Conservation (phyloP, 768 basidiomycete species). For the Hericium coralloides region DNA sequence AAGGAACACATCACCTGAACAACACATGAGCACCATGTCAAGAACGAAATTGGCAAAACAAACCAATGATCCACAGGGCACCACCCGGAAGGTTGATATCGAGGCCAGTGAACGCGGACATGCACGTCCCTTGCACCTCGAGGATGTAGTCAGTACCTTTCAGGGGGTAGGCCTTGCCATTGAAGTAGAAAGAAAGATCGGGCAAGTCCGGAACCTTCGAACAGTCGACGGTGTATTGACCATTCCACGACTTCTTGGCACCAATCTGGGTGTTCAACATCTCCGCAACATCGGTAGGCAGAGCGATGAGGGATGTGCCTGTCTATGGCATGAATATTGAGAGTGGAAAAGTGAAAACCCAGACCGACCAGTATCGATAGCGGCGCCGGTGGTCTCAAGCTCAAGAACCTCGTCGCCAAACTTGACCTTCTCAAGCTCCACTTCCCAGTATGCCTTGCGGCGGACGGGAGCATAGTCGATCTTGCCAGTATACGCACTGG, state of each 20-base stretch:
- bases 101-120: slow-evolving; percentile 87
- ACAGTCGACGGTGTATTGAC: slow-evolving; percentile 91
- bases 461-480: slow-evolving; percentile 85
- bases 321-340: neutral
- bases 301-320: slow-evolving; percentile 91
- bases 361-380: slow-evolving; percentile 75
- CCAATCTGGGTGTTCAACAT: slow-evolving; percentile 96
- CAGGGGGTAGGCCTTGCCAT: slow-evolving; percentile 70
- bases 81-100: slow-evolving; percentile 81
- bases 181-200: slow-evolving; percentile 75
- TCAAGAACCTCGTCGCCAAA: slow-evolving; percentile 88
- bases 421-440: slow-evolving; percentile 78
- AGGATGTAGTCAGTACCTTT: slow-evolving; percentile 85
- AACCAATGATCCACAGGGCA: slow-evolving; percentile 86
- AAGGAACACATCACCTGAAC: slow-evolving; percentile 77
- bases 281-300: slow-evolving; percentile 93
- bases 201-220: slow-evolving; percentile 77
- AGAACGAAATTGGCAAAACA: slow-evolving; percentile 9
- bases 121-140: slow-evolving; percentile 85
- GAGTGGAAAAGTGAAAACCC: neutral
- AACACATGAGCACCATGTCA: neutral
- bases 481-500: slow-evolving; percentile 65
- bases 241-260: slow-evolving; percentile 91
- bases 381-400: slow-evolving; percentile 88
- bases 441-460: slow-evolving; percentile 97